Conservation (phyloP, 306 rosid species). For the Cicer judaicum region DNA sequence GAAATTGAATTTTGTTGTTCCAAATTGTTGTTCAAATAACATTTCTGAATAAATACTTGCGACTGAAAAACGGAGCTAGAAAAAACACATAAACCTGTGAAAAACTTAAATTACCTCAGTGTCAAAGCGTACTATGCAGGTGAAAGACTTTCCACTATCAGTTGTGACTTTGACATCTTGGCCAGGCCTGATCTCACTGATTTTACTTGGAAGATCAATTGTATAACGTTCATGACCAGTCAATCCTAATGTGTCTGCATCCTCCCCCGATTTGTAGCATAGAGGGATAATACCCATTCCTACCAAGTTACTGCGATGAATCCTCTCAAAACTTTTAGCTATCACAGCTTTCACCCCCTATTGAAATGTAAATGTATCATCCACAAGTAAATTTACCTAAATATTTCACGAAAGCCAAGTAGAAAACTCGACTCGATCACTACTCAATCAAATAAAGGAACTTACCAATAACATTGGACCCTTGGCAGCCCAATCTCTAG, state of each 20-base stretch:
- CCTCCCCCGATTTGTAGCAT: constrained; percentile 88
- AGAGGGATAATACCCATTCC: constrained; percentile 96
- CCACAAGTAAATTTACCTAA: constrained; percentile 1
- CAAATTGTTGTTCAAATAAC: no score
- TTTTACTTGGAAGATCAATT: constrained; percentile 79
- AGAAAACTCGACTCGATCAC: constrained; percentile 13
- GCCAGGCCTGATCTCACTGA: constrained; percentile 82
- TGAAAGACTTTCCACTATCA: constrained; percentile 81
- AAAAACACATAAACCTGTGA: not conserved
- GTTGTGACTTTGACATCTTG: constrained; percentile 87
- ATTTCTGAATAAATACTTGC: no score
- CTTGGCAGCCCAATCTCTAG: constrained; percentile 97
- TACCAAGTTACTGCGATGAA: constrained; percentile 94
- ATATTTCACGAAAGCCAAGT: constrained; percentile 11
- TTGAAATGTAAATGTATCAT: constrained; percentile 29
- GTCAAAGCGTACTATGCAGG: constrained; percentile 80
- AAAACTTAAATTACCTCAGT: constrained; percentile 70
- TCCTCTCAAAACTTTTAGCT: constrained; percentile 89
- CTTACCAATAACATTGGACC: constrained; percentile 96
- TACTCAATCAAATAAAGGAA: constrained; percentile 28
- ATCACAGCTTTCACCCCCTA: constrained; percentile 97
- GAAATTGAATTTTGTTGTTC: no score
- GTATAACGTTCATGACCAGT: constrained; percentile 88
- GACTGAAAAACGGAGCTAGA: not conserved
- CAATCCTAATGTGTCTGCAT: constrained; percentile 82